Base-by-base conservation (phyloP, 2,329 filamentous ascomycete species). In the Aspergillus fischeri region DNA sequence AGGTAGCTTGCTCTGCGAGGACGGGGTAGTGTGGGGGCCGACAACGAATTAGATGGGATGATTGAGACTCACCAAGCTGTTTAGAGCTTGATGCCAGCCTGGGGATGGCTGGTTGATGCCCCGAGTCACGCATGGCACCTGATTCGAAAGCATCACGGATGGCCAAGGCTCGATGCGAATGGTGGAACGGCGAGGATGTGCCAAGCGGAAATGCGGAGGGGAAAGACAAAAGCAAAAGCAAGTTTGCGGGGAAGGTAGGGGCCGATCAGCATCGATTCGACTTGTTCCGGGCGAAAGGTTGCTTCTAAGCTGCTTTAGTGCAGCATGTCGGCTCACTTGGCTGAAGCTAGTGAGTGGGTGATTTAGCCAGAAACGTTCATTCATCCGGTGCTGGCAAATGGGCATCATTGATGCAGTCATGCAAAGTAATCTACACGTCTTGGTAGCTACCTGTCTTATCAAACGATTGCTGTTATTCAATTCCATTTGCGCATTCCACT, bases 211-310 rank as follows among this genome's bases (percentile, higher is more conserved):
- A 29, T 14, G 49, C 21, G 32, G 44, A 50, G 49, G 55, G 49
- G 47, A 51, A 32, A 6, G 24, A n/a, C 20, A 41, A 28, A 54
- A 49, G 20, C 21, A 42, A 41, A 2, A 14, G n/a, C 17, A 10
- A 35, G 21, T 51, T 52, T 52, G 53, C 53, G 49, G 56, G 56
- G 56, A 55, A 55, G 53, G 48, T 49, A 28, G 56, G 17, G 41
- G 45, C 50, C 52, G 32, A 38, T 38, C 32, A 38, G 32, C 32
- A 17, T 55, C 29, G 7, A 29, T 50, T 49, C 25, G 17, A 17
- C 32, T 38, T 38, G 32, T 7, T 38, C 5, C 4, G 7, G 32
- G 7, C 6, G 14, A 38, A 38, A 38, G 32, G 32, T 38, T 17
- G 32, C 32, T 17, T 38, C 32, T 17, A 17, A 38, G 14, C 14